A percentile compares a stretch with the other conserved stretches of the same genome.
Conservation (phyloP, 2,329 filamentous ascomycete genomes). For the Claviceps capensis region DNA sequence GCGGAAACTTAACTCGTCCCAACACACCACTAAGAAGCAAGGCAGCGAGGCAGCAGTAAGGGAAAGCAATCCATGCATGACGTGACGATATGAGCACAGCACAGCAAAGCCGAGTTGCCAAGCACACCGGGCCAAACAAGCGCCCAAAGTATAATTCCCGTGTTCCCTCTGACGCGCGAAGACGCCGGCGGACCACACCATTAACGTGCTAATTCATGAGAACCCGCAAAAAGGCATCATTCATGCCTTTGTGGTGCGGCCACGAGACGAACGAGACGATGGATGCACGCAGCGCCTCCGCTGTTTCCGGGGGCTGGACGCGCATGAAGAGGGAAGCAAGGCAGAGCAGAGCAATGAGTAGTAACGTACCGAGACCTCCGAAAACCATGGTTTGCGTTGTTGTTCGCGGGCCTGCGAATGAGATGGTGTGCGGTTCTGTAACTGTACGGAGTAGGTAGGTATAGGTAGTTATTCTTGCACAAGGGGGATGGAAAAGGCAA, state of each 20-base stretch:
- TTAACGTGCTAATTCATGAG: not conserved
- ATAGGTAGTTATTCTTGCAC: not conserved
- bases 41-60: not conserved
- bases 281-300: too few species aligned
- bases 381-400: slow-evolving; percentile 1
- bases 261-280: too few species aligned
- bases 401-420: not conserved
- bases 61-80: not conserved
- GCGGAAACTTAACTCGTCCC: too few species aligned
- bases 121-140: not conserved
- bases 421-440: too few species aligned
- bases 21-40: not conserved
- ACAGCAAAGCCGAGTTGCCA: not conserved
- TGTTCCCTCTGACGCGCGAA: not conserved
- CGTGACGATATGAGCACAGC: not conserved
- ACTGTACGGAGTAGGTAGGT: too few species aligned
- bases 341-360: not conserved
- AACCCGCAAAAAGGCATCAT: not conserved
- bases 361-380: slow-evolving; percentile 2
- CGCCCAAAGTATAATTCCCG: not conserved
- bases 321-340: not conserved
- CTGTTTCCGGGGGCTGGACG: not conserved
- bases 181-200: not conserved
- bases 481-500: not conserved
- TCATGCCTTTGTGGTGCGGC: not conserved